A percentile compares a stretch with the other conserved stretches of the same genome.
These are phyloP conservation scores for Sporisorium sorghi DNA, from an alignment of 1,284 basidiomycete genomes.

Conservation along the genomic window DNA sequence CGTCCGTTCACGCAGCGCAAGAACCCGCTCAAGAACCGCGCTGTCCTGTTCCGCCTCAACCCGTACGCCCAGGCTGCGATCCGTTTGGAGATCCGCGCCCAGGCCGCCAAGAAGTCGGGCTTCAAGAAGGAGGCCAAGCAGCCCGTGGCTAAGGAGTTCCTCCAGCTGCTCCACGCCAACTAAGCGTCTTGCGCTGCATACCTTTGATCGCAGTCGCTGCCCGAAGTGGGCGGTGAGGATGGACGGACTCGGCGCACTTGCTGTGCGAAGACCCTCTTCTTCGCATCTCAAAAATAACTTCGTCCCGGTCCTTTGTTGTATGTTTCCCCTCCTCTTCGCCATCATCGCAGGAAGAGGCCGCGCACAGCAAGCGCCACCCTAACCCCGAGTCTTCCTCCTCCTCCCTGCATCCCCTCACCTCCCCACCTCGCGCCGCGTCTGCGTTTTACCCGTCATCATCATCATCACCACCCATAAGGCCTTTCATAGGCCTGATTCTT, in stretches of 20 bases:
- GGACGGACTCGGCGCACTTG: too few species aligned
- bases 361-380: too few species aligned
- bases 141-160: constrained; percentile 85
- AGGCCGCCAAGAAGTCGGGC: constrained; percentile 63
- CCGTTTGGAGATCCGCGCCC: constrained; percentile 63
- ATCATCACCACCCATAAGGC: constrained; percentile 12
- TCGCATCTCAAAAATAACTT: constrained; percentile 5
- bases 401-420: constrained; percentile 4
- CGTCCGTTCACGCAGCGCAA: constrained; percentile 99
- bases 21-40: constrained; percentile 93
- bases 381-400: background rate
- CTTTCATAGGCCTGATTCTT: too few species aligned
- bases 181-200: constrained; percentile 27
- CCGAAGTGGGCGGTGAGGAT: too few species aligned
- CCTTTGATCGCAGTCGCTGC: constrained; percentile 12
- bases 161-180: constrained; percentile 76
- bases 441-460: background rate
- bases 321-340: constrained; percentile 4
- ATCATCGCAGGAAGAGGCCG: too few species aligned
- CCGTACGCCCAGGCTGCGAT: constrained; percentile 83
- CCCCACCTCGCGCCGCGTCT: background rate
- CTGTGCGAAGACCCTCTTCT: constrained; percentile 10
- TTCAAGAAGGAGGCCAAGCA: constrained; percentile 63
- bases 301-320: constrained; percentile 44
- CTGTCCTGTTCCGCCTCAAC: constrained; percentile 97